These are phyloP conservation scores for Colletotrichum liaoningense DNA, from an alignment of 2,329 filamentous ascomycete species.

Conservation along the genomic window DNA sequence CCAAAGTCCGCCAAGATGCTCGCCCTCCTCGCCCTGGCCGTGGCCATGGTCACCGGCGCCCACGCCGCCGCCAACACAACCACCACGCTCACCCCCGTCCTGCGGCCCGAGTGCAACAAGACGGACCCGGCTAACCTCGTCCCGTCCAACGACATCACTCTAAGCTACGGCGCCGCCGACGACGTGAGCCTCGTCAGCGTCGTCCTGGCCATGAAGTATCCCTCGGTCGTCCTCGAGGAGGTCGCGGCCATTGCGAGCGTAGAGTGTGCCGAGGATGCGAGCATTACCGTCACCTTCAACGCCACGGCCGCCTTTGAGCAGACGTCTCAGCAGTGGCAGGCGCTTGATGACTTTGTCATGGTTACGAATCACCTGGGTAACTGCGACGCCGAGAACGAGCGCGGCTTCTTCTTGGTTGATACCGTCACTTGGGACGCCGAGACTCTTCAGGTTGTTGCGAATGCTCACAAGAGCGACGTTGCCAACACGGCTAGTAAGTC, in stretches of 20 bases:
- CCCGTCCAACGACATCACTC: constrained; percentile 53
- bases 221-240: constrained; percentile 40
- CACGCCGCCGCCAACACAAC: constrained; percentile 27
- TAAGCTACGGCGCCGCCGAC: constrained; percentile 37
- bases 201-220: constrained; percentile 58
- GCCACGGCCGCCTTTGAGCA: constrained; percentile 36
- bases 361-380: constrained; percentile 40
- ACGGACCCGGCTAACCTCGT: constrained; percentile 25
- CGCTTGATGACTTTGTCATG: constrained; percentile 38
- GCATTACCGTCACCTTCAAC: constrained; percentile 47
- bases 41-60: constrained; percentile 14
- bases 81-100: constrained; percentile 13
- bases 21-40: constrained; percentile 22
- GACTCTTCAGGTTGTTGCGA: constrained; percentile 36
- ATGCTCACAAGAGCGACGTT: constrained; percentile 40
- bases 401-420: constrained; percentile 40
- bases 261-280: constrained; percentile 62
- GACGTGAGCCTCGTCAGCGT: constrained; percentile 64
- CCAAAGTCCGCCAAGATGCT: constrained; percentile 17
- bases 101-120: constrained; percentile 18
- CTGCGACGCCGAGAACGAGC: constrained; percentile 38
- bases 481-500: constrained; percentile 39
- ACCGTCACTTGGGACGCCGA: constrained; percentile 28
- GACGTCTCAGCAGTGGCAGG: constrained; percentile 37
- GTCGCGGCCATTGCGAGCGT: constrained; percentile 64